A percentile compares a stretch with the other conserved stretches of the same genome.
These are phyloP conservation scores for Spiromastix sp. DNA, from an alignment of 2,329 filamentous ascomycete species.

Conservation along the genomic window DNA sequence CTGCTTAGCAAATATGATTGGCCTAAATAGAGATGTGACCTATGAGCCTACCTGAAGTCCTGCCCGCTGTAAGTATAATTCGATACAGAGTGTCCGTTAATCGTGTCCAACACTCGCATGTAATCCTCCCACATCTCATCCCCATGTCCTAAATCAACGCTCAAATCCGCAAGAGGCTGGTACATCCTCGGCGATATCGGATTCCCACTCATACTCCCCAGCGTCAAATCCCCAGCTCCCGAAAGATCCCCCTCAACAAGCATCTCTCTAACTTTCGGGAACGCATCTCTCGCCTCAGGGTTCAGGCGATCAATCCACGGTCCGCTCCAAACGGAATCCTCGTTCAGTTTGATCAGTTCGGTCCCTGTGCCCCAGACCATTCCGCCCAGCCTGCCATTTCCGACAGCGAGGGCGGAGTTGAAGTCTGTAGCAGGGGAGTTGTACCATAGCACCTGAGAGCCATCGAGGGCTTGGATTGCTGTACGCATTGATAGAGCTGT, in stretches of 20 bases:
- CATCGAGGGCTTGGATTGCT: too few relatives aligned
- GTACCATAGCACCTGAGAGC: too few relatives aligned
- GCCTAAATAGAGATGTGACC: too few relatives aligned
- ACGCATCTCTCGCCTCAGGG: constrained; percentile 14
- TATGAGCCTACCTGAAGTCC: too few relatives aligned
- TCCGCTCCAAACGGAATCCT: constrained; percentile 15
- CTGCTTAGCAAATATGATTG: too few relatives aligned
- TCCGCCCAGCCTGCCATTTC: constrained; percentile 14
- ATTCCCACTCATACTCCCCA: constrained; percentile 25
- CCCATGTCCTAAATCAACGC: constrained; percentile 24
- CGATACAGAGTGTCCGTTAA: constrained; percentile 22
- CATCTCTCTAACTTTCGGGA: constrained; percentile 25
- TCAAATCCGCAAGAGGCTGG: constrained; percentile 24
- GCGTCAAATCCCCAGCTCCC: constrained; percentile 23
- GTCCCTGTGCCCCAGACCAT: constrained; percentile 10
- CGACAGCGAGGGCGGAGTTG: constrained; percentile 12
- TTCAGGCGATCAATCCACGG: constrained; percentile 11
- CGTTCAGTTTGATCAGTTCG: constrained; percentile 14
- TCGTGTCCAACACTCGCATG: constrained; percentile 25
- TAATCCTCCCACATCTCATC: constrained; percentile 20
- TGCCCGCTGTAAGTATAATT: constrained; percentile 22
- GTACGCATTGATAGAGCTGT: too few relatives aligned
- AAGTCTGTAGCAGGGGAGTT: constrained; percentile 12
- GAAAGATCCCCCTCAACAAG: constrained; percentile 25
- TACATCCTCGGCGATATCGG: constrained; percentile 34